Evolutionary conservation across 108 stramenopile genomes (phyloP), one percentile per base, ranked within the genome.

Genomic region (Phaeodactylum tricornutum): DNA sequence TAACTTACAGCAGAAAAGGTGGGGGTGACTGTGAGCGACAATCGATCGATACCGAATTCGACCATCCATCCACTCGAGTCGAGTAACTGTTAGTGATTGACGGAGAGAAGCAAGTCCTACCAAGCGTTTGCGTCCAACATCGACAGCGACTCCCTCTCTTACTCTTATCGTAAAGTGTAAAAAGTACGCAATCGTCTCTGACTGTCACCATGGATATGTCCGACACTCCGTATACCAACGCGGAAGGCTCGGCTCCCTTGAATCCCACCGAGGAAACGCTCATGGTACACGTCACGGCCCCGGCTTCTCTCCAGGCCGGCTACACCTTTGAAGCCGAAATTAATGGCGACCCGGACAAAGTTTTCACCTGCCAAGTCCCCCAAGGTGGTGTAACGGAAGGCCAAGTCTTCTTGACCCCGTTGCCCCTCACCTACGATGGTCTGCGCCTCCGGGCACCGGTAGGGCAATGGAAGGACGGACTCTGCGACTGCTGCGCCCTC

Each of bases 381-480:
- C 50, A 55, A 35, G 82, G 82, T 19, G 84, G 84, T 27, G 84
- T 87, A 29, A 51, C 54, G 1, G 81, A 91, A 50, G 89, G 84
- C 24, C 67, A 91, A 54, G 53, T 74, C 7, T 87, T 91, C 53
- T 56, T 80, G 31, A 59, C 62, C 21, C 71, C 77, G 2, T 55
- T 91, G 19, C 79, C 79, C 7, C 22, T 47, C 7, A 66, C 58
- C 42, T 64, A 33, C 40, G 34, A 48, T 64, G 61, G 55, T 43
- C 34, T 61, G 36, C 38, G 74, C 41, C 42, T 84, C 12, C 58
- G 67, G 17, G 69, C 79, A 17, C 89, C 84, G 5, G 78, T 78
- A 14, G 84, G 84, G 11, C 44, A 31, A 30, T 91, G 89, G 89
- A 86, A 85, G 60, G 84, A 86, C 55, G 82, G 77, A 14, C 42